These are phyloP conservation scores for Pseudogymnoascus sp. DNA, from an alignment of 2,329 filamentous ascomycete species.

Conservation along the genomic window DNA sequence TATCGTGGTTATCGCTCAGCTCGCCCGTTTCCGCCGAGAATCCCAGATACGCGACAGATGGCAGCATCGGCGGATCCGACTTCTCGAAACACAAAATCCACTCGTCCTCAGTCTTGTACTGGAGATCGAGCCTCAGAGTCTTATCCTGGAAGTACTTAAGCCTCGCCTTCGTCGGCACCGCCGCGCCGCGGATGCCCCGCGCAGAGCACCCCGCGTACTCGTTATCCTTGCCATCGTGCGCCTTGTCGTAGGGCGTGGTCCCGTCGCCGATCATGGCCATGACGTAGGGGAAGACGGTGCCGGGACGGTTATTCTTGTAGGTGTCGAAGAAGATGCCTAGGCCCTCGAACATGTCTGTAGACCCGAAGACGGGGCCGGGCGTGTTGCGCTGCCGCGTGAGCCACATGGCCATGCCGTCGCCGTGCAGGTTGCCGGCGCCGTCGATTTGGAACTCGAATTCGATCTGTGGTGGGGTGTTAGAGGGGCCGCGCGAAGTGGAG, in stretches of 20 bases:
- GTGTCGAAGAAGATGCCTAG: slow-evolving; percentile 91
- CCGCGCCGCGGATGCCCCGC: slow-evolving; percentile 74
- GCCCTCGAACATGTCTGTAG: slow-evolving; percentile 81
- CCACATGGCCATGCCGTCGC: slow-evolving; percentile 97
- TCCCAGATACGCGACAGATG: slow-evolving; percentile 64
- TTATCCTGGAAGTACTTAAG: slow-evolving; percentile 97
- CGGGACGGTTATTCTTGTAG: slow-evolving; percentile 98
- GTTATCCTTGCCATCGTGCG: slow-evolving; percentile 85
- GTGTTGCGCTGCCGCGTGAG: slow-evolving; percentile 85
- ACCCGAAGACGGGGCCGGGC: slow-evolving; percentile 78
- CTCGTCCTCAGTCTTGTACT: slow-evolving; percentile 83
- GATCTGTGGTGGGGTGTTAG: slow-evolving; percentile 42
- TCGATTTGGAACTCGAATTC: slow-evolving; percentile 93
- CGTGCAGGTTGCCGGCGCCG: slow-evolving; percentile 81
- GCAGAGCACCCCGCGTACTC: slow-evolving; percentile 94
- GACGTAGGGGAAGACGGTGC: slow-evolving; percentile 91
- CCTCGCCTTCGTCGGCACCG: slow-evolving; percentile 72
- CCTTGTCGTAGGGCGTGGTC: slow-evolving; percentile 80
- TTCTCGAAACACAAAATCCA: slow-evolving; percentile 88
- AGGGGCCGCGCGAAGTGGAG: not conserved
- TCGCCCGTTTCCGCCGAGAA: slow-evolving; percentile 90
- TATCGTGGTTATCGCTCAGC: slow-evolving; percentile 95
- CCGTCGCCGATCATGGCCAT: slow-evolving; percentile 98
- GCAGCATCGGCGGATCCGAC: slow-evolving; percentile 64
- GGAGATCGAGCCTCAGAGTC: slow-evolving; percentile 78